Conservation (phyloP, 257 asterid genomes). For the Ligustrum vulgare region DNA sequence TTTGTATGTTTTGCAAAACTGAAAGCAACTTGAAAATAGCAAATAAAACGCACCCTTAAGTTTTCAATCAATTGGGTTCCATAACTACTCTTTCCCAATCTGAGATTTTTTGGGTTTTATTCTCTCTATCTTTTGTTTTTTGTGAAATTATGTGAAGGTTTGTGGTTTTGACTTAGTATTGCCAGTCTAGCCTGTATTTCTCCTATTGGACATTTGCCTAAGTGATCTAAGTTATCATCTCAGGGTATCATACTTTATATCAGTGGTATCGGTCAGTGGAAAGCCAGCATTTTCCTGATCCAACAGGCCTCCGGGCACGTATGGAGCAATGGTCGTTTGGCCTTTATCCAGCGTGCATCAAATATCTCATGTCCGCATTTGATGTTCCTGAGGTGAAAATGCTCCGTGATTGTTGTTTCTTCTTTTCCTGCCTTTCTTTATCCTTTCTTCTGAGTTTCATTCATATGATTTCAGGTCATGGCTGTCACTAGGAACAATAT, state of each 20-base stretch:
- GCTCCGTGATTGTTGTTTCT: not conserved
- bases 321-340: conserved; percentile 97
- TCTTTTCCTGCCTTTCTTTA: not conserved
- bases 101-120: not conserved
- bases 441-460: conserved; percentile 6
- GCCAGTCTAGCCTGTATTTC: not conserved
- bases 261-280: conserved; percentile 91
- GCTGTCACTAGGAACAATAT: conserved; percentile 85
- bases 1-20: too few relatives aligned
- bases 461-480: conserved; percentile 63
- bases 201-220: conserved; percentile 13
- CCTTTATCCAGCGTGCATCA: conserved; percentile 97
- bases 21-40: too few relatives aligned
- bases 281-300: conserved; percentile 97
- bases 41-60: too few relatives aligned
- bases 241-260: conserved; percentile 92
- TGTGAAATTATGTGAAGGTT: not conserved
- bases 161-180: not conserved
- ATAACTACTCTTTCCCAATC: not conserved
- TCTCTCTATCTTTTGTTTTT: not conserved
- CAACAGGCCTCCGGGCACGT: conserved; percentile 91
- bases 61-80: not conserved
- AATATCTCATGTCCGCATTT: conserved; percentile 96
- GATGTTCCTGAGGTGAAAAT: conserved; percentile 86
- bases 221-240: conserved; percentile 20